phyloP scores from a whole-genome alignment of 2,329 filamentous ascomycete species.

The Fusarium phyllophilum region DNA sequence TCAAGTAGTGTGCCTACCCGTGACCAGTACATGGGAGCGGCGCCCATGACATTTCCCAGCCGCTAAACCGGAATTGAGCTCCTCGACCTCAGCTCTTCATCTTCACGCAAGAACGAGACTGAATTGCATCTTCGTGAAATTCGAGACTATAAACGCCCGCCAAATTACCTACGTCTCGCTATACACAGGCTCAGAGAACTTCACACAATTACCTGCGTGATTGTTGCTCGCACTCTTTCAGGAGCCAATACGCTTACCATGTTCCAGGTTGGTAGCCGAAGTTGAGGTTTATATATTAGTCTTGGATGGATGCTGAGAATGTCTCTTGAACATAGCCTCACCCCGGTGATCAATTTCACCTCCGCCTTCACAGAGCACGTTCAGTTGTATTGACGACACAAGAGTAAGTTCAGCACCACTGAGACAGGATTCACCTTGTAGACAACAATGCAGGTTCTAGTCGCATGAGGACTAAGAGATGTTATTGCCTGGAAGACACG shows the following conservation, averaged over 20 bases:
- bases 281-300: neutral
- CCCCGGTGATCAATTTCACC: conserved; percentile 77
- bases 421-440: neutral
- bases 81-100: conserved; percentile 22
- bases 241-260: conserved; percentile 19
- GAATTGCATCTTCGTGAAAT: neutral
- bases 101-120: neutral
- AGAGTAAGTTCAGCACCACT: conserved; percentile 66
- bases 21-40: conserved; percentile 4
- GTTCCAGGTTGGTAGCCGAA: conserved; percentile 41
- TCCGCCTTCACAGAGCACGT: conserved; percentile 84
- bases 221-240: neutral
- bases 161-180: neutral
- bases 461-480: neutral
- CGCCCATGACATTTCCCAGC: conserved; percentile 12
- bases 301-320: conserved; percentile 17
- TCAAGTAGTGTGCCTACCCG: conserved; percentile 5
- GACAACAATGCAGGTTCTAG: neutral
- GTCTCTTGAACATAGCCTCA: conserved; percentile 59
- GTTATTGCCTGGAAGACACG: neutral
- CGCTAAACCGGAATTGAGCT: conserved; percentile 28
- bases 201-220: neutral
- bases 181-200: neutral
- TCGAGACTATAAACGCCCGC: neutral
- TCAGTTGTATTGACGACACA: conserved; percentile 83